phyloP scores from a whole-genome alignment of 768 basidiomycete genomes.

The Mycena galopus region DNA sequence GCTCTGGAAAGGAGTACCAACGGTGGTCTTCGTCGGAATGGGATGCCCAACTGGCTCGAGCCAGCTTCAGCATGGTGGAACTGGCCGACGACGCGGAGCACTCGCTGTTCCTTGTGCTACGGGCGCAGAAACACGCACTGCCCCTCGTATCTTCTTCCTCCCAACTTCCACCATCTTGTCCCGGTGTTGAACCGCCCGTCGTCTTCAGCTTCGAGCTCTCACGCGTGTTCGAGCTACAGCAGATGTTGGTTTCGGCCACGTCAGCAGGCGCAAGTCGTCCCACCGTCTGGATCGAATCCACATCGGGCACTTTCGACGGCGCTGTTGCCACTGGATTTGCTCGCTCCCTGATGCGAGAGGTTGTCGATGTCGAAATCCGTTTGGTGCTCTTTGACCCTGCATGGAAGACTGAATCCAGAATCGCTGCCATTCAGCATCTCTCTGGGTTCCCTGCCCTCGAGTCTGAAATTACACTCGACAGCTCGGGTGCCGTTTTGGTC shows the following conservation, averaged over 20 bases:
- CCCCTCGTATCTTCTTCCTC: not conserved
- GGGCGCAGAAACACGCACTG: not conserved
- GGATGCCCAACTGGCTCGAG: not conserved
- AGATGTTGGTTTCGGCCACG: not conserved
- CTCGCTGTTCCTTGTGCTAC: not conserved
- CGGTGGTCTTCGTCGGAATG: conserved; percentile 12
- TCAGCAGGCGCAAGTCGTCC: not conserved
- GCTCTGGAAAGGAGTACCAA: conserved; percentile 21
- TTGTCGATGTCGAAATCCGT: not conserved
- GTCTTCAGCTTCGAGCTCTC: not conserved
- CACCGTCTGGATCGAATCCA: not conserved
- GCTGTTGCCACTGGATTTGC: not conserved
- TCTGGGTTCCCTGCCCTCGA: not conserved
- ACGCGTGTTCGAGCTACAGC: not conserved
- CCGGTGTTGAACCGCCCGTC: not conserved
- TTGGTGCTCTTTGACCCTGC: not conserved
- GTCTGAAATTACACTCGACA: not conserved
- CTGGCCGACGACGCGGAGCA: not conserved
- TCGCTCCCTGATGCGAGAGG: not conserved
- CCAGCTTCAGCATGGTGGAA: not conserved
- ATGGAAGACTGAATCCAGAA: not conserved
- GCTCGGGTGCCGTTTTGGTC: not conserved
- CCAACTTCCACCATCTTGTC: not conserved
- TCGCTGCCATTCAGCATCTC: not conserved
- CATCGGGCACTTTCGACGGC: not conserved